Percentiles rank a stretch among this genome's conserved stretches.
Conservation (phyloP, 2,329 filamentous ascomycete genomes). For the Arthrobotrys sinensis region DNA sequence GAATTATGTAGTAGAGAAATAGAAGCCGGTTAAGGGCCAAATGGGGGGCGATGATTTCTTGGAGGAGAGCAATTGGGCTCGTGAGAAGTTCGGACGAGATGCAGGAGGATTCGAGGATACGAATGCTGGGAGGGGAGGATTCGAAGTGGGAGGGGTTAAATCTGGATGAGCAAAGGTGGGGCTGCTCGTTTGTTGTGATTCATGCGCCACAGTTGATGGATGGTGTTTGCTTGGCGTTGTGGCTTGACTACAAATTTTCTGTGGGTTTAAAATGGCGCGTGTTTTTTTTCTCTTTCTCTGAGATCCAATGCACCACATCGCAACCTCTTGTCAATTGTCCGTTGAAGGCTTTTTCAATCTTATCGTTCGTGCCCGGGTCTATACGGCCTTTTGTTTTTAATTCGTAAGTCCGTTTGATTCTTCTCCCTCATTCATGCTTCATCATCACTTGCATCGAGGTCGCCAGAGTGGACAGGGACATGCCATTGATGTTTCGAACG, state of each 20-base stretch:
- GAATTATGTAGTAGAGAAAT: constrained; percentile 27
- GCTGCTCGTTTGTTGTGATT: constrained; percentile 42
- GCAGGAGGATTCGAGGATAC: constrained; percentile 16
- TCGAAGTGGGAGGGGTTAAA: constrained; percentile 37
- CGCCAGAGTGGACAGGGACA: too few relatives aligned
- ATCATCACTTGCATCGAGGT: too few relatives aligned
- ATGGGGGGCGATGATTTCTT: neutral
- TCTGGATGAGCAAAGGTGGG: constrained; percentile 47
- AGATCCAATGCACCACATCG: neutral
- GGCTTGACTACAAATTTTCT: constrained; percentile 52
- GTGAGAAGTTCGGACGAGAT: constrained; percentile 21
- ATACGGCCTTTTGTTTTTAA: too few relatives aligned
- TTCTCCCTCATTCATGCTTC: too few relatives aligned
- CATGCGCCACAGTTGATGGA: constrained; percentile 15
- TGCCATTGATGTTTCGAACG: too few relatives aligned
- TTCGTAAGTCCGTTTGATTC: too few relatives aligned
- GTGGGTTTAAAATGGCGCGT: constrained; percentile 46
- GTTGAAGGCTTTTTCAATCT: too few relatives aligned
- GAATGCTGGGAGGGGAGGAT: constrained; percentile 6
- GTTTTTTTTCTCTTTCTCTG: constrained; percentile 6
- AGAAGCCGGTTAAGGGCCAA: neutral
- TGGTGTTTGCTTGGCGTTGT: constrained; percentile 26
- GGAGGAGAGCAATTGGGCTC: constrained; percentile 27
- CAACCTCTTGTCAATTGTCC: neutral
- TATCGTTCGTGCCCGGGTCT: too few relatives aligned